Evolutionary conservation across 1,284 basidiomycete species (phyloP), one percentile per base, ranked within the genome.

Genomic region (Trichosporon sp.): DNA sequence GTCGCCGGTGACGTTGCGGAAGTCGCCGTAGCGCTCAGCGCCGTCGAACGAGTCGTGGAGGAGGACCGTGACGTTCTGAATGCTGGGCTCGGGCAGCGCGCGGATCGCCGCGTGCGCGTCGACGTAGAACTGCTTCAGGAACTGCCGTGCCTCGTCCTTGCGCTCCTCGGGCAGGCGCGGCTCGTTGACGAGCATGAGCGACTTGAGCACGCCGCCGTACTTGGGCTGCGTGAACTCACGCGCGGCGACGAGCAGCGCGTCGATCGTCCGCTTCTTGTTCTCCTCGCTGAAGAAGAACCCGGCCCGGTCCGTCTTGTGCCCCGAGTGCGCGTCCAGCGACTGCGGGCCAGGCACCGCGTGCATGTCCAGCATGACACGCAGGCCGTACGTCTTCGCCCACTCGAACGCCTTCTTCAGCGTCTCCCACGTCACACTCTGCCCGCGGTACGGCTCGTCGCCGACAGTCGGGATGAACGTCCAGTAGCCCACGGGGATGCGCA

Each of bases 321-420:
- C 21, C 73, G 71, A 66, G 74, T 75, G 42, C 81, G 81, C 35
- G 82, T 87, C 84, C 85, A 87, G 21, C 85, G 90, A 80, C 80
- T 90, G 90, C 64, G 87, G 88, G 34, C 90, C 85, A 3, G 92
- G 92, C 15, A 90, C 85, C 3, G 91, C 89, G 81, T 94, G 92
- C 64, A 95, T 80, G 83, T 96, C 94, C 62, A 96, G 83, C 75
- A 93, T 90, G 72, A 95, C 87, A 34, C 94, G 87, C 4, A 96
- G 75, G 15, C 94, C 93, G 79, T 97, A 95, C 83, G 95, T 95
- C 71, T 92, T 87, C 51, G 90, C 90, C 93, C 93, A 96, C 21
- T 86, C 85, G 64, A 95, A 79, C 11, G 90, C 86, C 68, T 90
- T 90, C 65, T 93, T 85, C 73, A 92, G 91, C 80, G 85, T 81